Conservation (phyloP, 2,329 filamentous ascomycete species). For the Colletotrichum orchidophilum region DNA sequence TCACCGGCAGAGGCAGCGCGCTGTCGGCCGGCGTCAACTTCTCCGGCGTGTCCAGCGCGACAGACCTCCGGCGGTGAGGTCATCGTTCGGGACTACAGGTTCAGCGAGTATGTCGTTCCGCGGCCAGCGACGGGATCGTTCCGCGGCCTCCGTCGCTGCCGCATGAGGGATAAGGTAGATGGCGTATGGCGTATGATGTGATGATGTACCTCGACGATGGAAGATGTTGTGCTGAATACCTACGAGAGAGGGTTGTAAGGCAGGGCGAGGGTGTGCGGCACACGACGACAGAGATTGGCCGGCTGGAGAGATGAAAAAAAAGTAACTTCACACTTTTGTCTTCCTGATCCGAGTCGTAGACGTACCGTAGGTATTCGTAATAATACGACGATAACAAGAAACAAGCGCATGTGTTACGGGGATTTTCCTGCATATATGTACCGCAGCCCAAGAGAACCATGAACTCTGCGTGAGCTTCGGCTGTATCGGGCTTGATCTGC, state of each 20-base stretch:
- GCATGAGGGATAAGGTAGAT: neutral
- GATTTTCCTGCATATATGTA: constrained; percentile 6
- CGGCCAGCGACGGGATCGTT: too few species aligned
- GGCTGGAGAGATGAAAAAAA: neutral
- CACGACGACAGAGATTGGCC: neutral
- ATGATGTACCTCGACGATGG: neutral
- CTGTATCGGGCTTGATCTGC: constrained; percentile 4
- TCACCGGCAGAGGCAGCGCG: constrained; percentile 36
- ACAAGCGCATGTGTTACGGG: constrained; percentile 9
- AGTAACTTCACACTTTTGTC: neutral
- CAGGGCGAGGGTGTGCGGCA: neutral
- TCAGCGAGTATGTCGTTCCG: constrained; percentile 31
- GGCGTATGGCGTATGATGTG: neutral
- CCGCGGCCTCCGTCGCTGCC: neutral
- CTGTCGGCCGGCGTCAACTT: constrained; percentile 37
- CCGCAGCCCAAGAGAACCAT: neutral
- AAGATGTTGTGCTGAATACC: neutral
- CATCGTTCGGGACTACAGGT: constrained; percentile 48
- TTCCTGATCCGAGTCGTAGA: neutral
- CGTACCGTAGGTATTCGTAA: neutral
- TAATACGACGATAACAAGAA: constrained; percentile 1
- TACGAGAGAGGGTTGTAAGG: neutral
- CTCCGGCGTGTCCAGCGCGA: constrained; percentile 26
- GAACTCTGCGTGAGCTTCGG: neutral
- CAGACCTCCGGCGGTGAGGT: constrained; percentile 56